Base-by-base conservation (phyloP, 306 rosid species). In the Echinosophora koreensis region DNA sequence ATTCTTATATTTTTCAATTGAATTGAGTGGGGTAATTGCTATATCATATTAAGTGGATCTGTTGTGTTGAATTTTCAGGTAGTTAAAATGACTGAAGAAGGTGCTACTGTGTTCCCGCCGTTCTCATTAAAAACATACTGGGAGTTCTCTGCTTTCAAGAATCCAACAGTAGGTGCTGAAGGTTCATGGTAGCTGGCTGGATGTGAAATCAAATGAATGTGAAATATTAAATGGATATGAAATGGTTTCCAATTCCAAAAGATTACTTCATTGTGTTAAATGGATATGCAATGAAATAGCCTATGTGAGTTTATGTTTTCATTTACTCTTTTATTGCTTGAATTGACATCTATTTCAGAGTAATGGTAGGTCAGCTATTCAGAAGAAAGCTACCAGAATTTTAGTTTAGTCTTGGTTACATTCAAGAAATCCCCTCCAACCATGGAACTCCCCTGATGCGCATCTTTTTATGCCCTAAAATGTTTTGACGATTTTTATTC, bases 101-200 rank as follows among this genome's bases (percentile, higher is more conserved):
- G 91, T 8, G 78, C 84, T 8, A 88, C 92, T 37, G 58, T 86
- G 73, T 91, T 84, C 60, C 86, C 85, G 39, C 91, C 94, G 1
- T 91, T 84, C 86, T 72, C 97, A 6, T 69, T 91, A 85, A 89
- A 89, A 84, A 91, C 94, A 18, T 85, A 86, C 88, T 91, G 94
- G 97, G 93, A 88, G 56, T 88, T 81, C 80, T 77, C 94, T 49
- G 87, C 92, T 50, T 91, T 91, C 68, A 64, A 71, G 80, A 91
- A 89, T 74, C 97, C 92, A 6, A 84, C 94, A 1, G 84, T 67
- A 27, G 92, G 90, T 71, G 93, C 92, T 13, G 92, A 84, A 80
- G 93, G 93, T 27, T 89, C 97, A 11, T 91, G 97, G 93, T 91
- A 87, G 89, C 46, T 69, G 44, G 42, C 57, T 34, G 57, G 46